phyloP scores from a whole-genome alignment of 768 basidiomycete genomes.

The Naganishia kalamii region DNA sequence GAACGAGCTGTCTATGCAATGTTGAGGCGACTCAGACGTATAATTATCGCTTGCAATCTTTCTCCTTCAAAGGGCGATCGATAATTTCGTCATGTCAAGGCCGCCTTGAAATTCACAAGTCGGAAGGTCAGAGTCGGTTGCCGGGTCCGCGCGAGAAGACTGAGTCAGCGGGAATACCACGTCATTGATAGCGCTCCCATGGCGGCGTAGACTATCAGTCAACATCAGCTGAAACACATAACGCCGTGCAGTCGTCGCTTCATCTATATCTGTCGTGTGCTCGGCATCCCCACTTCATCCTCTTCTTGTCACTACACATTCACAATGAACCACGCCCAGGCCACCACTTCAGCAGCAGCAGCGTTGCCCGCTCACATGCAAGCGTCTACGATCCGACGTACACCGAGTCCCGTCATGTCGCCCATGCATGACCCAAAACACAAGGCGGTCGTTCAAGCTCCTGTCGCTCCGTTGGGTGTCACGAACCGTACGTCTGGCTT shows the following conservation, averaged over 20 bases:
- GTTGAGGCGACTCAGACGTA: not conserved
- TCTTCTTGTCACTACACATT: not conserved
- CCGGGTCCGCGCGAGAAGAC: too few species aligned
- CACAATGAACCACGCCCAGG: not conserved
- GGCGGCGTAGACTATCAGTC: not conserved
- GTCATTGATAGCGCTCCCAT: not conserved
- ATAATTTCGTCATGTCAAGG: constrained; percentile 10
- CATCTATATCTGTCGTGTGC: not conserved
- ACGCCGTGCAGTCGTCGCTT: not conserved
- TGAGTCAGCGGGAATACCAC: constrained; percentile 1
- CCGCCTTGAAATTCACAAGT: not conserved
- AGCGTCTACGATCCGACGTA: not conserved
- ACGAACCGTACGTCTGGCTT: constrained; percentile 39
- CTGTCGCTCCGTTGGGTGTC: constrained; percentile 37
- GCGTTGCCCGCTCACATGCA: constrained; percentile 13
- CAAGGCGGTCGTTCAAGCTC: constrained; percentile 38
- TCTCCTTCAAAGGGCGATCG: not conserved
- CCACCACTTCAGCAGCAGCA: not conserved
- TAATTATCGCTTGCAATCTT: not conserved
- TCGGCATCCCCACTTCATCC: not conserved
- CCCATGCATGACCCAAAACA: constrained; percentile 45
- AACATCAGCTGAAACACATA: not conserved
- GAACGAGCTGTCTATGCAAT: not conserved
- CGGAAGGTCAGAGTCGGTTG: too few species aligned
- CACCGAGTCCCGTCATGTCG: constrained; percentile 27